Evolutionary conservation across 306 rosid species (phyloP), one percentile per base, ranked within the genome.

Genomic region (Prunus salicina): DNA sequence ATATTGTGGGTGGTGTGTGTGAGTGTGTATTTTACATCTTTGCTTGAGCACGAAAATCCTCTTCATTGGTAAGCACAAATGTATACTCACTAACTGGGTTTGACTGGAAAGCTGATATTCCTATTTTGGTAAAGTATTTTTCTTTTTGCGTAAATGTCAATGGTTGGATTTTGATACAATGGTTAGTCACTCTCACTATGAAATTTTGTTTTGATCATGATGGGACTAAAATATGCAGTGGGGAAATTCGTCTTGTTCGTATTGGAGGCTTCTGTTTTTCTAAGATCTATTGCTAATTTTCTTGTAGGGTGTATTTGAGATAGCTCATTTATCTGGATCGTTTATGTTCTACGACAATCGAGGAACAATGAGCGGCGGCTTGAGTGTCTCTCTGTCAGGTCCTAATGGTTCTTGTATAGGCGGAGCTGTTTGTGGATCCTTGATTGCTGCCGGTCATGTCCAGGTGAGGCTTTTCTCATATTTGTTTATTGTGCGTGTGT

Each of bases 301-400:
- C 14, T 81, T 87, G 22, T 75, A 93, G 98, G 97, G 98, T 32
- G 93, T 91, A 20, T 93, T 91, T 67, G 92, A 91, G 76, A 89
- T 93, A 84, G 89, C 91, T 58, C 83, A 89, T 5, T 67, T 93
- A 66, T 84, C 93, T 27, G 98, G 98, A 67, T 88, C 96, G 19
- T 88, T 93, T 82, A 86, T 86, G 88, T 95, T 95, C 38, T 78
- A 89, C 27, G 96, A 93, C 19, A 86, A 67, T 69, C 94, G 88
- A 85, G 98, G 96, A 81, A 41, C 93, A 45, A 84, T 89, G 79
- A 84, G 91, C 85, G 98, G 97, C 8, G 93, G 93, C 25, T 86
- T 93, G 93, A 86, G 89, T 0, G 90, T 91, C 70, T 84, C 93
- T 8, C 57, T 93, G 83, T 90, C 93, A 55, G 84, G 93, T 77